Evolutionary conservation across 1,139 yeast genomes (phyloP).

Genomic region (Suhomyces terraborum): DNA sequence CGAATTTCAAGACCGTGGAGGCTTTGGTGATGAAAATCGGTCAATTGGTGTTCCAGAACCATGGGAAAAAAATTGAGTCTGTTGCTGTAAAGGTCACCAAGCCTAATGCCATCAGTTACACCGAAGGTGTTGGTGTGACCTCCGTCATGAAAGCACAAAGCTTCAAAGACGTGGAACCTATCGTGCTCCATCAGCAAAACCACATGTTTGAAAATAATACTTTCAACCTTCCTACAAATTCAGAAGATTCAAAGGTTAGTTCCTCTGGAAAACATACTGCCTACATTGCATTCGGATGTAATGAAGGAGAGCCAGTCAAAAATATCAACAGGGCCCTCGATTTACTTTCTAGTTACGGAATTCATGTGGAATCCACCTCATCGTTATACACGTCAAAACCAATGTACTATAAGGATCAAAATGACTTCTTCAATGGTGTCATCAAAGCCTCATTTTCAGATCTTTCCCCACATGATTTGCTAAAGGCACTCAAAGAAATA

Average conservation of each 20-base stretch:
- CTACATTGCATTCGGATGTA: conserved; percentile 87
- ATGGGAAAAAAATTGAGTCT: conserved; percentile 29
- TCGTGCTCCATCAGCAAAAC: conserved; percentile 13
- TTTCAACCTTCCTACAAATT: conserved; percentile 19
- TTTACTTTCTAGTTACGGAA: conserved; percentile 44
- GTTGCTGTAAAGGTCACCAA: conserved; percentile 70
- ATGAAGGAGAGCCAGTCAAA: conserved; percentile 68
- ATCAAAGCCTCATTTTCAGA: conserved; percentile 55
- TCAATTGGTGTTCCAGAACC: conserved; percentile 53
- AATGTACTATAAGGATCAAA: conserved; percentile 84
- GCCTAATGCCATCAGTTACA: conserved; percentile 84
- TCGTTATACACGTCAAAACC: conserved; percentile 87
- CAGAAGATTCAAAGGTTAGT: conserved; percentile 17
- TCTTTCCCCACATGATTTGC: conserved; percentile 63
- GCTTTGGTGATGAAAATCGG: conserved; percentile 80
- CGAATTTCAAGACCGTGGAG: conserved; percentile 89
- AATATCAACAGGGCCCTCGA: conserved; percentile 63
- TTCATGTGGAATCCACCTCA: conserved; percentile 63
- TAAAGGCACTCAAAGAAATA: conserved; percentile 64
- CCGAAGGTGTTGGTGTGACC: conserved; percentile 89
- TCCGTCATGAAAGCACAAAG: conserved; percentile 51
- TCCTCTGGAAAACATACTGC: conserved; percentile 49
- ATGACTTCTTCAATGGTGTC: conserved; percentile 83
- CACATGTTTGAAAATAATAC: background rate
- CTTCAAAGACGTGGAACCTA: conserved; percentile 30